These are phyloP conservation scores for Imleria badia DNA, from an alignment of 768 basidiomycete species.

Conservation along the genomic window DNA sequence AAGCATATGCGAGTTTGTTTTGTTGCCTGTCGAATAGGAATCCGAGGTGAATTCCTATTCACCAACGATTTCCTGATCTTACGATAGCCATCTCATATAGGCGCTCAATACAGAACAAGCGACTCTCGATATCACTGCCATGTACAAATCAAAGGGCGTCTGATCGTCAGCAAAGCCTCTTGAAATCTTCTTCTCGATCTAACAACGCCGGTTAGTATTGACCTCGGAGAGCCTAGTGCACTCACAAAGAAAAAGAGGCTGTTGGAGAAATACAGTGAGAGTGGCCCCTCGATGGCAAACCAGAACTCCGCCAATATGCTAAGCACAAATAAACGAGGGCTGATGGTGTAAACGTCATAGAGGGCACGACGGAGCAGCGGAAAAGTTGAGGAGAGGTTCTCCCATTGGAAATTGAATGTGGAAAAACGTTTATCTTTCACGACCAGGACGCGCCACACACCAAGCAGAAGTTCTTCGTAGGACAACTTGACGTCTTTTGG, in stretches of 20 bases:
- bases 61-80: not conserved
- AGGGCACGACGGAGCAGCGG: constrained; percentile 15
- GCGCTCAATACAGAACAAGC: constrained; percentile 16
- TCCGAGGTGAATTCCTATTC: not conserved
- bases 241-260: constrained; percentile 22
- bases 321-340: constrained; percentile 17
- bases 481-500: not conserved
- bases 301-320: constrained; percentile 12
- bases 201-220: not conserved
- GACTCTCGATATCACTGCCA: constrained; percentile 11
- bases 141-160: constrained; percentile 5
- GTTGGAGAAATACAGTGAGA: constrained; percentile 26
- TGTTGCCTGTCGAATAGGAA: constrained; percentile 2
- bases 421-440: constrained; percentile 7
- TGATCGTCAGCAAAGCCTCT: not conserved
- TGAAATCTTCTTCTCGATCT: constrained; percentile 24
- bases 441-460: constrained; percentile 27
- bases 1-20: constrained; percentile 2
- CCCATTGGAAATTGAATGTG: constrained; percentile 9
- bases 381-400: not conserved
- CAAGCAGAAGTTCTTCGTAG: constrained; percentile 17
- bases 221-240: not conserved
- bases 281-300: constrained; percentile 17
- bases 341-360: constrained; percentile 24
- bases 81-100: constrained; percentile 20